Conservation (phyloP, 1,284 basidiomycete genomes). For the Anthracocystis panici-leucophaei region DNA sequence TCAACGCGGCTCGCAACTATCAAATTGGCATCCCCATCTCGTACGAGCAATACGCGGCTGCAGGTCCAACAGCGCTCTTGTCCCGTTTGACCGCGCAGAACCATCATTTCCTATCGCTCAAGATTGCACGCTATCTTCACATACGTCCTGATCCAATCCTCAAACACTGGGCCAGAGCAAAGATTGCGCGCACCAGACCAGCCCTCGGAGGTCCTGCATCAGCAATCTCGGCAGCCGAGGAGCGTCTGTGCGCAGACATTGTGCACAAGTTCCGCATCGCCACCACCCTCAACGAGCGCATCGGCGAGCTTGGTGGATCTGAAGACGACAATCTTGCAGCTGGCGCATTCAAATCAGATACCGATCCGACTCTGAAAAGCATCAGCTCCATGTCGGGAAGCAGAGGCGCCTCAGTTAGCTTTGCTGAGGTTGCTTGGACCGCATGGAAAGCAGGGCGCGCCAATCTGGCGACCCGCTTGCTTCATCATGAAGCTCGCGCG, state of each 20-base stretch:
- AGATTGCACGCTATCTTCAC: constrained; percentile 86
- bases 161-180: constrained; percentile 94
- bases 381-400: constrained; percentile 1
- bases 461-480: constrained; percentile 88
- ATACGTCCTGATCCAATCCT: constrained; percentile 88
- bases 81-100: constrained; percentile 86
- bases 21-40: constrained; percentile 94
- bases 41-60: constrained; percentile 79
- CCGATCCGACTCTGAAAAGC: neutral
- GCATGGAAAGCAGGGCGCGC: constrained; percentile 92
- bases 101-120: constrained; percentile 88
- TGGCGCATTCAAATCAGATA: constrained; percentile 1
- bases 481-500: constrained; percentile 88
- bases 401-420: constrained; percentile 76
- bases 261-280: constrained; percentile 85
- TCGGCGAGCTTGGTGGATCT: constrained; percentile 25
- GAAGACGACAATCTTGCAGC: constrained; percentile 16
- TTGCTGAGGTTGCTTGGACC: constrained; percentile 91
- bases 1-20: constrained; percentile 90
- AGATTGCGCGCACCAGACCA: constrained; percentile 79
- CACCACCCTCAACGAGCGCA: constrained; percentile 61
- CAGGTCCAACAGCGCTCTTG: constrained; percentile 74
- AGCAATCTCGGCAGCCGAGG: constrained; percentile 72
- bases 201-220: constrained; percentile 26
- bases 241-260: constrained; percentile 82